These are phyloP conservation scores for Saposhnikovia divaricata DNA, from an alignment of 129 eudicot genomes.

Conservation along the genomic window DNA sequence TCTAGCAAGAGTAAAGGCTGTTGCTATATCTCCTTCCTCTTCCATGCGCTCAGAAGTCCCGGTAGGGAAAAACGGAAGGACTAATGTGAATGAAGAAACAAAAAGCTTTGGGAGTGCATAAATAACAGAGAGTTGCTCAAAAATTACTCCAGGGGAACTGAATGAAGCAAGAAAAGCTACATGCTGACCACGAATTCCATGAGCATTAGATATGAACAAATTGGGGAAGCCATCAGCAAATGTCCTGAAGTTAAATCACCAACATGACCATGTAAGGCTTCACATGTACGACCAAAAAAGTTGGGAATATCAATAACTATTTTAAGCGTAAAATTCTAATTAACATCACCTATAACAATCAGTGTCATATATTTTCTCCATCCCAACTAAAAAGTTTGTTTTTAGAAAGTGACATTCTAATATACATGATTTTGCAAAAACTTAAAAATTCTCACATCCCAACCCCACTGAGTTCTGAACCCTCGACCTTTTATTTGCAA, in stretches of 20 bases:
- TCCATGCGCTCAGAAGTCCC: conserved; percentile 99
- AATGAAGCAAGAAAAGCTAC: conserved; percentile 97
- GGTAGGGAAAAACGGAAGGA: conserved; percentile 96
- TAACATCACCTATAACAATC: no score
- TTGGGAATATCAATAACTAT: background rate
- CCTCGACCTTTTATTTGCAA: background rate
- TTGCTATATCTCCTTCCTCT: conserved; percentile 97
- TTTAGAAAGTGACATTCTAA: background rate
- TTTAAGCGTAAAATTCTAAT: background rate
- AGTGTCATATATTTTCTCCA: background rate
- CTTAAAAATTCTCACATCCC: no score
- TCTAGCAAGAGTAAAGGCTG: conserved; percentile 95
- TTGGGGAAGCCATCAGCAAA: conserved; percentile 99
- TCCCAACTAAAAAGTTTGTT: background rate
- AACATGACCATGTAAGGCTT: background rate
- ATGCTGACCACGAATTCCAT: conserved; percentile 95
- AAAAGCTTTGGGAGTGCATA: conserved; percentile 92
- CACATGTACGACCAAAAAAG: background rate
- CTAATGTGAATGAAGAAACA: conserved; percentile 87
- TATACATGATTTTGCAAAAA: background rate
- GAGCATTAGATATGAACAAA: conserved; percentile 88
- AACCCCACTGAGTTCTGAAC: background rate
- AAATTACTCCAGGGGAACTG: conserved; percentile 90
- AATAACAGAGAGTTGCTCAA: conserved; percentile 93
- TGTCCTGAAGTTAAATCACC: conserved; percentile 38